Evolutionary conservation across 1,139 yeast genomes (phyloP).

Genomic region (Spencermartinsiella ligniputridi): DNA sequence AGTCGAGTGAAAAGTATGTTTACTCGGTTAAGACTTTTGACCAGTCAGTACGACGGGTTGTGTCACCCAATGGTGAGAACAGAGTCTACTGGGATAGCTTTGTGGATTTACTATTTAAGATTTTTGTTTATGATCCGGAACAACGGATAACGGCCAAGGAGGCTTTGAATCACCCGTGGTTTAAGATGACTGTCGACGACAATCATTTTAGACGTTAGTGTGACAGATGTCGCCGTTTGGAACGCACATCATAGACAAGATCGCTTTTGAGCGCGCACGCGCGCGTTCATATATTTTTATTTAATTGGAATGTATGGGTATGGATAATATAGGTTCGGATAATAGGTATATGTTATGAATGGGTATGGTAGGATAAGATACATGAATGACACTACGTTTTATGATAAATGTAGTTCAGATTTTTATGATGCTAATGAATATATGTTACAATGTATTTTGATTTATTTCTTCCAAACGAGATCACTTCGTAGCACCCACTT

Average conservation of each 20-base stretch:
- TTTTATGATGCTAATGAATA: too few relatives aligned
- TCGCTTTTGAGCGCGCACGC: conserved; percentile 2
- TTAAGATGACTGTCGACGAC: conserved; percentile 18
- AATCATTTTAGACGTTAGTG: not conserved
- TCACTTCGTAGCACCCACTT: conserved; percentile 68
- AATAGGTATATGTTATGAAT: too few relatives aligned
- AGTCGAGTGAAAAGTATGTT: conserved; percentile 46
- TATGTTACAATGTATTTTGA: too few relatives aligned
- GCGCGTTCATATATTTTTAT: not conserved
- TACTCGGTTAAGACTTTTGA: conserved; percentile 50
- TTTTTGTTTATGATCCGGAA: conserved; percentile 77
- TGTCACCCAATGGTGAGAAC: conserved; percentile 17
- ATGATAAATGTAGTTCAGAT: too few relatives aligned
- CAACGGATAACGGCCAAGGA: conserved; percentile 71
- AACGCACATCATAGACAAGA: too few relatives aligned
- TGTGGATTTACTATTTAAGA: conserved; percentile 58
- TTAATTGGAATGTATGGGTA: too few relatives aligned
- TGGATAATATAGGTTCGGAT: too few relatives aligned
- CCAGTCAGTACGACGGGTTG: conserved; percentile 27
- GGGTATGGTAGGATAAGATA: too few relatives aligned
- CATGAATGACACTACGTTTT: too few relatives aligned
- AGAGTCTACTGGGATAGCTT: conserved; percentile 42
- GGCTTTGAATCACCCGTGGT: conserved; percentile 69
- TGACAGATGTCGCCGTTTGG: too few relatives aligned
- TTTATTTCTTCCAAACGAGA: too few relatives aligned